Percentiles rank a stretch among this genome's conserved stretches.
Conservation (phyloP, 495 filamentous ascomycete species). For the Cercophora newfieldiana region DNA sequence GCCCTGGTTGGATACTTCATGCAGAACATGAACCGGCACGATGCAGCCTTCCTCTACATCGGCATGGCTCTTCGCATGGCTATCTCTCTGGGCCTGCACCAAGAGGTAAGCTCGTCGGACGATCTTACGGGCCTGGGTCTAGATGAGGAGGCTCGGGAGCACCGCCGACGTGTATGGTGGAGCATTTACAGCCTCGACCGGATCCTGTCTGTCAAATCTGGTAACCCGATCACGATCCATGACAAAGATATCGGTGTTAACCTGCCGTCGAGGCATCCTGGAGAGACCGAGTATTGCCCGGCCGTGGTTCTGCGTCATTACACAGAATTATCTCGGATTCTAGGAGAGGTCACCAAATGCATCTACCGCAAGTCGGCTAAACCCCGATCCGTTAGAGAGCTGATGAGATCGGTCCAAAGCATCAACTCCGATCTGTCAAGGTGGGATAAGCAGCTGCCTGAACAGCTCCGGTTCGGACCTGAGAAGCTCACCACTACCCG, state of each 20-base stretch:
- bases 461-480: slow-evolving; percentile 47
- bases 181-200: slow-evolving; percentile 54
- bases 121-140: background rate
- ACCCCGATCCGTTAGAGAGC: slow-evolving; percentile 43
- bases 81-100: slow-evolving; percentile 52
- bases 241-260: slow-evolving; percentile 52
- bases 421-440: slow-evolving; percentile 45
- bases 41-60: slow-evolving; percentile 53
- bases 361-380: slow-evolving; percentile 45
- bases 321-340: slow-evolving; percentile 46
- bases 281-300: slow-evolving; percentile 40
- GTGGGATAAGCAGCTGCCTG: slow-evolving; percentile 45
- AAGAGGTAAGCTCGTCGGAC: slow-evolving; percentile 39
- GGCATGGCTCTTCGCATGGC: slow-evolving; percentile 54
- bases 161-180: slow-evolving; percentile 54
- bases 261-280: slow-evolving; percentile 36
- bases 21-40: slow-evolving; percentile 52
- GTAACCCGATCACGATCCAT: slow-evolving; percentile 51
- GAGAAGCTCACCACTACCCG: slow-evolving; percentile 42
- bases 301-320: slow-evolving; percentile 50
- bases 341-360: slow-evolving; percentile 47
- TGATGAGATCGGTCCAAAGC: slow-evolving; percentile 48
- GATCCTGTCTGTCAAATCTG: slow-evolving; percentile 50
- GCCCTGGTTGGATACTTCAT: slow-evolving; percentile 55
- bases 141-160: slow-evolving; percentile 35